phyloP scores from a whole-genome alignment of 106 monocot genomes.

The Gastrodia elata region DNA sequence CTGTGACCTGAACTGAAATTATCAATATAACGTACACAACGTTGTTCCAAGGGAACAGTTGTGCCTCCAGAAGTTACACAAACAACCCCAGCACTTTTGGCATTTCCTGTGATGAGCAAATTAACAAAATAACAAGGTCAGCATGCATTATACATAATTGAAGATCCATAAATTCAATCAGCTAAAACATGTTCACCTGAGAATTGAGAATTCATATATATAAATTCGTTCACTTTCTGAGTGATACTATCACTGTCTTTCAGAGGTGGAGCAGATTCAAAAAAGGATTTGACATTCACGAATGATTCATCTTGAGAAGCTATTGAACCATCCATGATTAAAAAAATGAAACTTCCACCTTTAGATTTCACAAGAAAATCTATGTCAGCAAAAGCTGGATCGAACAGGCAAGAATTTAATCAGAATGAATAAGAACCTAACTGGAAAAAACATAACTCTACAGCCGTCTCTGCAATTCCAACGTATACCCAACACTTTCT shows the following conservation, averaged over 20 bases:
- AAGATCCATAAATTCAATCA: background rate
- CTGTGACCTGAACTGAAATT: constrained; percentile 95
- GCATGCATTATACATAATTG: background rate
- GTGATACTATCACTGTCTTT: constrained; percentile 26
- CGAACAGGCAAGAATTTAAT: background rate
- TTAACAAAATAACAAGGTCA: background rate
- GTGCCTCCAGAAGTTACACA: constrained; percentile 97
- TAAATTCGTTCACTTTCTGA: constrained; percentile 35
- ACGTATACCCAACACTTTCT: too few relatives aligned
- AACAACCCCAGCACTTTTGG: constrained; percentile 40
- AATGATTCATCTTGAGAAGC: constrained; percentile 1
- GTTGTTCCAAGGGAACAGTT: constrained; percentile 93
- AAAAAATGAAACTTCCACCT: background rate
- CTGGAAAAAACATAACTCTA: background rate
- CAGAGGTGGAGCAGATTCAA: constrained; percentile 60
- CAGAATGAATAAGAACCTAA: background rate
- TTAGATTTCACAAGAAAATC: background rate
- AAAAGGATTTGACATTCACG: constrained; percentile 41
- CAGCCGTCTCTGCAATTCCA: too few relatives aligned
- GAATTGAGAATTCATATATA: constrained; percentile 16
- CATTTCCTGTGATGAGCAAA: constrained; percentile 26
- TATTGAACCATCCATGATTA: constrained; percentile 5
- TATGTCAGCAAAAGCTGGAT: background rate
- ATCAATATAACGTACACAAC: constrained; percentile 94
- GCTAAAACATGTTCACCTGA: constrained; percentile 23